Evolutionary conservation across 768 basidiomycete genomes (phyloP).

Genomic region (Coprinellus aureogranulatus): DNA sequence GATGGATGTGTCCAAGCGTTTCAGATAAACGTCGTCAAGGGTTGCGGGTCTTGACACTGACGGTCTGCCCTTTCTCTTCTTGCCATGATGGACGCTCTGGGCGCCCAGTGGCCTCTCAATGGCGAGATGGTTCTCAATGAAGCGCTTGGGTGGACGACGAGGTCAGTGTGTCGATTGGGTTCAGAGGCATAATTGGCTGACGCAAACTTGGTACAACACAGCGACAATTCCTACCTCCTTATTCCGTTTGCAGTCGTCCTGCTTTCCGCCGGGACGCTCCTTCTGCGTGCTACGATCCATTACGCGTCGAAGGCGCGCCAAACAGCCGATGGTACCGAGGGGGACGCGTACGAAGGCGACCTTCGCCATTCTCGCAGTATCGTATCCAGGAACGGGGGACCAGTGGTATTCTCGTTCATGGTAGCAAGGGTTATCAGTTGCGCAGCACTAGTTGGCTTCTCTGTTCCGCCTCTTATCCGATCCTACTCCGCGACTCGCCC

Average conservation of each 20-base stretch:
- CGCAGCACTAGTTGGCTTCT: neutral
- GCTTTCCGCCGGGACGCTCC: neutral
- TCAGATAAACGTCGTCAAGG: too few species aligned
- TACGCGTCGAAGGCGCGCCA: neutral
- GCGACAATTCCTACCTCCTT: neutral
- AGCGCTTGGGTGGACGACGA: too few species aligned
- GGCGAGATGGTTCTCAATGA: too few species aligned
- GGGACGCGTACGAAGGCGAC: neutral
- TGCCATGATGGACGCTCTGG: too few species aligned
- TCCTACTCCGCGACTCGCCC: neutral
- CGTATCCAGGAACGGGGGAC: neutral
- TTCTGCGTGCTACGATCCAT: neutral
- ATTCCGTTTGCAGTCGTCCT: neutral
- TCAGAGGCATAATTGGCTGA: too few species aligned
- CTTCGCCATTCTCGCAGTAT: neutral
- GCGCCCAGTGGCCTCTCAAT: too few species aligned
- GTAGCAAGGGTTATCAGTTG: neutral
- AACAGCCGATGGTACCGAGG: neutral
- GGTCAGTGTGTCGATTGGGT: too few species aligned
- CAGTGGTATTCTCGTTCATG: neutral
- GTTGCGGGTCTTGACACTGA: too few species aligned
- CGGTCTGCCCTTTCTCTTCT: too few species aligned
- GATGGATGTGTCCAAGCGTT: too few species aligned
- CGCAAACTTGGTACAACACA: too few species aligned
- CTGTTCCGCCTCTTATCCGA: neutral